Base-by-base conservation (phyloP, 805 yeast genomes). In the Cyberlindnera subsufficiens region DNA sequence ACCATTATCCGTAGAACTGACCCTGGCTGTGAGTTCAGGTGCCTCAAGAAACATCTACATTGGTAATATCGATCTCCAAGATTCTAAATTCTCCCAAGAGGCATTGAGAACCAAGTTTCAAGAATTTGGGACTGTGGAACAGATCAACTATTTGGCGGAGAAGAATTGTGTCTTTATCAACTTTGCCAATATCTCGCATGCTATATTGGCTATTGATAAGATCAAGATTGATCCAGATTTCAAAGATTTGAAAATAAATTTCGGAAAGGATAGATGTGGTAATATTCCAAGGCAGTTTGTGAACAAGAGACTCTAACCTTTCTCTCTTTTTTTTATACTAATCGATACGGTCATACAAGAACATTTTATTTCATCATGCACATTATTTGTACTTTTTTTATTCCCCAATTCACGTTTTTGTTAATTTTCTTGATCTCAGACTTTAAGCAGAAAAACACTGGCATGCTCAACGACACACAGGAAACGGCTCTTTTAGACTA, bases 201-300 rank as follows among this genome's bases (percentile, higher is more conserved):
- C 98, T 6, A 86, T 90, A 54, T 78, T 84, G 56, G 97, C 97
- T 6, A 82, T 91, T 51, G 96, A 90, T 59, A 93, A 95, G 38
- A 85, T 90, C 52, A 84, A 86, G 62, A 81, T 84, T 37, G 79
- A 82, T 55, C 73, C 73, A 5, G 85, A 78, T 51, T 86, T 83
- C 64, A 72, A 75, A 51, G 73, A 74, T 45, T 72, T 89, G 55
- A 87, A 87, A 63, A 84, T 91, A 53, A 88, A 89, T 60, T 90
- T 86, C 60, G 97, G 97, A 40, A 89, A 89, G 59, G 96, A 88
- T 61, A 75, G 99, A 58, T 91, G 98, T 64, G 98, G 97, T 27
- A 88, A 90, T 59, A 80, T 88, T 46, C 96, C 97, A 39, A 75
- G 95, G 57, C 91, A 82, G 60, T 79, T 78, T 33, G 55, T 52